Percentiles rank a stretch among this genome's conserved stretches.
Conservation (phyloP, 2,329 filamentous ascomycete genomes). For the Hortaea sp. region DNA sequence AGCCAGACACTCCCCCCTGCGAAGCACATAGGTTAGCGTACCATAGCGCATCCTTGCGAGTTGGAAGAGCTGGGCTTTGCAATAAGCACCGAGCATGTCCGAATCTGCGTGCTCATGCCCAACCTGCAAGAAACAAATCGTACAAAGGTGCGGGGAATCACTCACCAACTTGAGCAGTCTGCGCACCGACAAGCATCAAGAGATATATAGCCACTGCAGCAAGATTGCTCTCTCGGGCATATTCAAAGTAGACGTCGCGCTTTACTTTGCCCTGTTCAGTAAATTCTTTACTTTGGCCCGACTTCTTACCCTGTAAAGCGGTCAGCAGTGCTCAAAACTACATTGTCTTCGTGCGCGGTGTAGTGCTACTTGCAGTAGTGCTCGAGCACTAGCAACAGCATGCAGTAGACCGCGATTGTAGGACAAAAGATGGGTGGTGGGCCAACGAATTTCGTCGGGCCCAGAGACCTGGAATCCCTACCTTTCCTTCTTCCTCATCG, state of each 20-base stretch:
- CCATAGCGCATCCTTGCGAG: neutral
- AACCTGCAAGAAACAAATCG: too few relatives aligned
- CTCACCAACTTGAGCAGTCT: slow-evolving; percentile 70
- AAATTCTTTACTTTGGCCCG: slow-evolving; percentile 76
- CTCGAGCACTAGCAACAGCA: too few relatives aligned
- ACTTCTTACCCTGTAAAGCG: slow-evolving; percentile 40
- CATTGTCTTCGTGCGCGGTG: too few relatives aligned
- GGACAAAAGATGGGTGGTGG: neutral
- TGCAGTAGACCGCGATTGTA: too few relatives aligned
- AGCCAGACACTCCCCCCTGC: slow-evolving; percentile 79
- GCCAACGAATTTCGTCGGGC: neutral
- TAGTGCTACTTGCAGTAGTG: too few relatives aligned
- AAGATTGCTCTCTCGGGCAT: slow-evolving; percentile 89
- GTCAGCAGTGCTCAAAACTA: neutral
- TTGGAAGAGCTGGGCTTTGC: neutral
- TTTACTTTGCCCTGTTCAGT: slow-evolving; percentile 95
- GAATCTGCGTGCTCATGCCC: slow-evolving; percentile 1
- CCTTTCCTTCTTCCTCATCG: slow-evolving; percentile 62
- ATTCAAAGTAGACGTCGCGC: slow-evolving; percentile 89
- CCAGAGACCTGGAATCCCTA: neutral
- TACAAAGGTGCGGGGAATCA: slow-evolving; percentile 8
- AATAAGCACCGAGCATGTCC: slow-evolving; percentile 14
- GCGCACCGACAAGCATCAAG: slow-evolving; percentile 63
- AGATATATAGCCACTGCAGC: slow-evolving; percentile 74
- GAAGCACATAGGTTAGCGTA: slow-evolving; percentile 13